These are phyloP conservation scores for Ophiognomonia clavigignenti-juglandacearum DNA, from an alignment of 2,329 filamentous ascomycete genomes.

Conservation along the genomic window DNA sequence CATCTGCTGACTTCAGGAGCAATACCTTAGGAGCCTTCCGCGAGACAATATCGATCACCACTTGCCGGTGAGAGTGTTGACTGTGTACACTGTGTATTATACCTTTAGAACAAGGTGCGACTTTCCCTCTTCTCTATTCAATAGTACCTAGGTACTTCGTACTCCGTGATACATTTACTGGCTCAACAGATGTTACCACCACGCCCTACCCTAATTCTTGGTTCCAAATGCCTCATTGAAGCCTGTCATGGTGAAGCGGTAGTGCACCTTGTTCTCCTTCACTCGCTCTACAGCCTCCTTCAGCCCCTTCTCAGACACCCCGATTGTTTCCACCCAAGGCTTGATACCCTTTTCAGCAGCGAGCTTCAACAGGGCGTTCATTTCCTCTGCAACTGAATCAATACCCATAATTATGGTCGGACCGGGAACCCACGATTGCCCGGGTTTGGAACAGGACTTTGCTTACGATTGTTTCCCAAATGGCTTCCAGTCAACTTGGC, in stretches of 20 bases:
- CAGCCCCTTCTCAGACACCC: slow-evolving; percentile 45
- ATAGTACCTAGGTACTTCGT: no score
- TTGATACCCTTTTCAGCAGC: slow-evolving; percentile 47
- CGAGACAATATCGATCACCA: no score
- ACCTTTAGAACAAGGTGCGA: no score
- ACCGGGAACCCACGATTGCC: no score
- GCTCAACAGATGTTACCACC: no score
- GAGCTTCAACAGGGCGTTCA: slow-evolving; percentile 53
- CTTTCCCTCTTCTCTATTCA: no score
- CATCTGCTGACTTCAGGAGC: no score
- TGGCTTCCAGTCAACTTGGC: slow-evolving; percentile 44
- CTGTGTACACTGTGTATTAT: no score
- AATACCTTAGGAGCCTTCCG: no score
- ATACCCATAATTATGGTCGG: no score
- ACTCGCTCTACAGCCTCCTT: slow-evolving; percentile 66
- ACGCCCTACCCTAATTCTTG: slow-evolving; percentile 7
- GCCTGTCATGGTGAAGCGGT: slow-evolving; percentile 65
- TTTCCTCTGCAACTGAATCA: slow-evolving; percentile 34
- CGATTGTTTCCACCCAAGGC: slow-evolving; percentile 21
- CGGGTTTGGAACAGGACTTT: background rate
- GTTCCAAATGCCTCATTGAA: slow-evolving; percentile 59
- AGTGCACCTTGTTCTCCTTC: slow-evolving; percentile 66
- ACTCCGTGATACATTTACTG: background rate
- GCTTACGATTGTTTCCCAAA: slow-evolving; percentile 49
- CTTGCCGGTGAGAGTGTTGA: no score